Evolutionary conservation across 2,329 filamentous ascomycete species (phyloP), one percentile per base, ranked within the genome.

Genomic region (Curvularia sp.): DNA sequence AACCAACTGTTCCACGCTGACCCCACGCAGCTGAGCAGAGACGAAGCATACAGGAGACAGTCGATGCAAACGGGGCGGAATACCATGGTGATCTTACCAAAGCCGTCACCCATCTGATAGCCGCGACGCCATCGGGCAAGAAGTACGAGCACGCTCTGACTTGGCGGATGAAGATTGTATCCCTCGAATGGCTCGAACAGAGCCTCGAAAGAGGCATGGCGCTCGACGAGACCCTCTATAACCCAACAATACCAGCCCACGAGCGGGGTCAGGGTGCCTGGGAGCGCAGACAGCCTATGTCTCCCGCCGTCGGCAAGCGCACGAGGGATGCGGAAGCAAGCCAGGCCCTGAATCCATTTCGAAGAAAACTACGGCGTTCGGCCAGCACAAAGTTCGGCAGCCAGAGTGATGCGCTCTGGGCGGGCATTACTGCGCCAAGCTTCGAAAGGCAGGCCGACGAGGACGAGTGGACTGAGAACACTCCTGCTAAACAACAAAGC

Each of bases 61-160:
- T 93, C 63, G 80, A 81, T 42, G 77, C 82, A 15, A 87, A 96
- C 71, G 94, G 94, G 31, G 95, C 89, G n/a, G 81, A 85, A 53
- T 97, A 97, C 75, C 89, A 90, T 28, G 92, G 91, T 55, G 94
- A 99, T 74, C 83, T 99, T 53, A 96, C 93, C 9, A 92, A 89
- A 70, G 84, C 83, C 53, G 91, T 96, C 64, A 96, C 93, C 1
- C 95, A 99, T 77, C 84, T 99, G 15, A 89, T 99, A 63, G 92
- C 92, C 31, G 85, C 86, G 61, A 86, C 85, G 50, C 88, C 94
- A 8, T 86, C 91, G 63, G 94, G 95, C 22, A 91, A 92, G 60
- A 99, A 99, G 77, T 99, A 96, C 75, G 86, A 87, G 55, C 92
- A 92, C 55, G 95, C 94, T n/a, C 88, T 86, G 65, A 84, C 84